Conservation (phyloP, 495 filamentous ascomycete species). For the Tuber aestivum region DNA sequence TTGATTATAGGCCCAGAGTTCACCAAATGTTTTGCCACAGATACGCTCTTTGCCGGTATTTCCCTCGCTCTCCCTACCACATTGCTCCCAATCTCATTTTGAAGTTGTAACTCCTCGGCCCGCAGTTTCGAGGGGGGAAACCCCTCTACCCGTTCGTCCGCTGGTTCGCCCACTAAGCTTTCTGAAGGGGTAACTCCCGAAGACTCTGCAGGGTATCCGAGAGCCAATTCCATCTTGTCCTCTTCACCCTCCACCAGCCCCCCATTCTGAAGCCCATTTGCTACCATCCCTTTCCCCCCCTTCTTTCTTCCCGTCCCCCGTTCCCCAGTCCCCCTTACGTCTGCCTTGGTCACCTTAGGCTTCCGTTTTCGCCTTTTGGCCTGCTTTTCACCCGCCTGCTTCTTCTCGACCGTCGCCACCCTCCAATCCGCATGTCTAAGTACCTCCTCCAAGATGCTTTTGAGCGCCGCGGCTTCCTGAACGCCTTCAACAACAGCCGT, state of each 20-base stretch:
- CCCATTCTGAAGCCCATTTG: neutral
- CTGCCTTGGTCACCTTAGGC: neutral
- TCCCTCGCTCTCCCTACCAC: neutral
- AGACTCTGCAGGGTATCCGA: neutral
- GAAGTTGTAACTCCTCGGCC: neutral
- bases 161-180: neutral
- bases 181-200: neutral
- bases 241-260: neutral
- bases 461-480: conserved; percentile 36
- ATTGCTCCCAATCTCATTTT: neutral
- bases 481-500: conserved; percentile 32
- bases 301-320: neutral
- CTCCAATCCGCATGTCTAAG: conserved; percentile 37
- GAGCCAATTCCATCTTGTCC: neutral
- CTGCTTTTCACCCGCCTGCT: neutral
- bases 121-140: neutral
- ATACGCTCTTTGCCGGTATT: neutral
- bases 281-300: neutral
- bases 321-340: neutral
- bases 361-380: conserved; percentile 1
- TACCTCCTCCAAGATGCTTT: conserved; percentile 40
- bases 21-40: neutral
- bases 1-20: neutral
- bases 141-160: neutral
- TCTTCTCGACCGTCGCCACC: conserved; percentile 4